A percentile compares a stretch with the other conserved stretches of the same genome.
phyloP scores from a whole-genome alignment of 2,329 filamentous ascomycete species.

The Harringtonia lauricola region DNA sequence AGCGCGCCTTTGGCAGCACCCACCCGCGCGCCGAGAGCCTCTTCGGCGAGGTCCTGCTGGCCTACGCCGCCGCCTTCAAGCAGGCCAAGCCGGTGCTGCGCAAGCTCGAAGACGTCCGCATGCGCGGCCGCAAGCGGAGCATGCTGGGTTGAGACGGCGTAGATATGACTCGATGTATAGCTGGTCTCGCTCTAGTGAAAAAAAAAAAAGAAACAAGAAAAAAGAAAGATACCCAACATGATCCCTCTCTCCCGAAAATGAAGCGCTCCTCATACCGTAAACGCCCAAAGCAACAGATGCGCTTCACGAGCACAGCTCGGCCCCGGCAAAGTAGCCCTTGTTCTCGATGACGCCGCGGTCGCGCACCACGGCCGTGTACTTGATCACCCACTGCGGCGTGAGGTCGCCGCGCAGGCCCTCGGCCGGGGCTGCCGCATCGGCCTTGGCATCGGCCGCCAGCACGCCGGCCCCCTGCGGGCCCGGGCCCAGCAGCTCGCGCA shows the following conservation, averaged over 20 bases:
- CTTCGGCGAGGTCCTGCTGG: constrained; percentile 62
- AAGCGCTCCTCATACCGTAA: not conserved
- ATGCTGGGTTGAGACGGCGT: constrained; percentile 86
- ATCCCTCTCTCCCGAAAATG: not conserved
- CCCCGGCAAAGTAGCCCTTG: constrained; percentile 92
- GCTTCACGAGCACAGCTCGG: constrained; percentile 44
- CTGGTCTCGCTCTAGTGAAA: too few relatives aligned
- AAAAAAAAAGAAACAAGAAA: constrained; percentile 3
- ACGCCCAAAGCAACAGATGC: not conserved
- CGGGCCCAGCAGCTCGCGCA: constrained; percentile 71
- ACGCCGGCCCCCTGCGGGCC: constrained; percentile 64
- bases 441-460: constrained; percentile 38
- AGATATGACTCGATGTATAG: too few relatives aligned
- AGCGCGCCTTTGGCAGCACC: constrained; percentile 88
- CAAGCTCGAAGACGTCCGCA: constrained; percentile 80
- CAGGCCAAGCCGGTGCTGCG: constrained; percentile 64
- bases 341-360: constrained; percentile 94
- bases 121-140: constrained; percentile 90
- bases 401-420: constrained; percentile 64
- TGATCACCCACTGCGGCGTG: constrained; percentile 85
- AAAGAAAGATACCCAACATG: not conserved
- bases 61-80: constrained; percentile 66
- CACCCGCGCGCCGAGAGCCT: constrained; percentile 76
- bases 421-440: constrained; percentile 14
- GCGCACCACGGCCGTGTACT: constrained; percentile 92